Percentiles rank a stretch among this genome's conserved stretches.
Conservation (phyloP, 1,284 basidiomycete species). For the Ustilago nuda region DNA sequence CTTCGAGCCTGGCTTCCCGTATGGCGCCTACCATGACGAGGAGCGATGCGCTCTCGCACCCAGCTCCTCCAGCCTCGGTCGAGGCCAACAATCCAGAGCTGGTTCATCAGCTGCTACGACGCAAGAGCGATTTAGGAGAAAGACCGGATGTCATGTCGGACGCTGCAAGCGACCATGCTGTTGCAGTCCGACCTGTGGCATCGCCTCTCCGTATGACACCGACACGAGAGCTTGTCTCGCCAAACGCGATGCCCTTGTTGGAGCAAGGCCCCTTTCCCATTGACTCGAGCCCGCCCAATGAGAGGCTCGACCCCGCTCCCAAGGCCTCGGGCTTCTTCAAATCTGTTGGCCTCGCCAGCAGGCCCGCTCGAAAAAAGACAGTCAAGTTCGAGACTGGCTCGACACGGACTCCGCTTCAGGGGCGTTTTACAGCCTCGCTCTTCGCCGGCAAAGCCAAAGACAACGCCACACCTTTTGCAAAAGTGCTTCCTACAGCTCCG, state of each 20-base stretch:
- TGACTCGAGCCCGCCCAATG: constrained; percentile 23
- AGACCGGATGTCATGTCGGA: constrained; percentile 22
- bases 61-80: constrained; percentile 49
- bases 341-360: constrained; percentile 14
- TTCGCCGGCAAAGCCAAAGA: constrained; percentile 37
- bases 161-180: constrained; percentile 54
- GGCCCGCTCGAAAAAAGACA: constrained; percentile 35
- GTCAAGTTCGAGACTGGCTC: constrained; percentile 51
- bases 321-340: constrained; percentile 16
- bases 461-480: background rate
- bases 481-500: constrained; percentile 1
- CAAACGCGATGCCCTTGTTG: constrained; percentile 9
- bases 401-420: constrained; percentile 17
- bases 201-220: constrained; percentile 30
- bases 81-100: constrained; percentile 54
- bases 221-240: constrained; percentile 9
- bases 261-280: constrained; percentile 43
- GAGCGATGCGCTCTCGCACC: constrained; percentile 47
- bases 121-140: constrained; percentile 43
- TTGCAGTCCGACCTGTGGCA: constrained; percentile 29
- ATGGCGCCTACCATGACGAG: constrained; percentile 36
- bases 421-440: constrained; percentile 42
- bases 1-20: constrained; percentile 25
- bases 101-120: constrained; percentile 54
- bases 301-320: background rate